phyloP scores from a whole-genome alignment of 140 eudicot species.

The Senecio squalidus region DNA sequence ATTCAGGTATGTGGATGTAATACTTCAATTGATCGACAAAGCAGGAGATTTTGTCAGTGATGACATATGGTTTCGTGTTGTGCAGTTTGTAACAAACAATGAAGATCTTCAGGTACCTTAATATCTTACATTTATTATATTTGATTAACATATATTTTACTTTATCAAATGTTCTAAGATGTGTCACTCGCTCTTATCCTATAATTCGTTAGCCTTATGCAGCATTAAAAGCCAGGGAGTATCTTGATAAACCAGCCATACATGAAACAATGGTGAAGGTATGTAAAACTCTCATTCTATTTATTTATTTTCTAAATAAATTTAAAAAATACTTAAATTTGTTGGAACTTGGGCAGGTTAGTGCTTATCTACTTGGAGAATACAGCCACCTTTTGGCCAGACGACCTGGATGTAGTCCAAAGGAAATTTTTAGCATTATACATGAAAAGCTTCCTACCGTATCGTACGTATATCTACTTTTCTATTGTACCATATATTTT shows the following conservation, averaged over 20 bases:
- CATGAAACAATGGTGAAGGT: slow-evolving; percentile 99
- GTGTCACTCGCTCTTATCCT: slow-evolving; percentile 2
- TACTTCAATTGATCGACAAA: slow-evolving; percentile 96
- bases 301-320: background rate
- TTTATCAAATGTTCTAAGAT: too few relatives aligned
- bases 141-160: background rate
- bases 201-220: slow-evolving; percentile 75
- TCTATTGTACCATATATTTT: background rate
- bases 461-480: slow-evolving; percentile 50
- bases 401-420: slow-evolving; percentile 93
- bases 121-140: background rate
- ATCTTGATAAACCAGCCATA: slow-evolving; percentile 94
- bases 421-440: slow-evolving; percentile 74
- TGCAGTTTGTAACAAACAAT: slow-evolving; percentile 96
- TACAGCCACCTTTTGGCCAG: slow-evolving; percentile 94
- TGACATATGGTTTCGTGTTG: slow-evolving; percentile 99
- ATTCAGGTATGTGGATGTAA: slow-evolving; percentile 96
- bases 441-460: slow-evolving; percentile 97
- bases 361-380: slow-evolving; percentile 97
- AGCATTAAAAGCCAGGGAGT: slow-evolving; percentile 92
- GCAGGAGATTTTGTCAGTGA: slow-evolving; percentile 99
- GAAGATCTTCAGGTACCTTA: slow-evolving; percentile 87
- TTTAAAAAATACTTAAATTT: too few relatives aligned
- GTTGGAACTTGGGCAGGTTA: slow-evolving; percentile 57
- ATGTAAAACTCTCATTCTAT: slow-evolving; percentile 29